Base-by-base conservation (phyloP, 106 monocot species). In the Platanthera guangdongensis region DNA sequence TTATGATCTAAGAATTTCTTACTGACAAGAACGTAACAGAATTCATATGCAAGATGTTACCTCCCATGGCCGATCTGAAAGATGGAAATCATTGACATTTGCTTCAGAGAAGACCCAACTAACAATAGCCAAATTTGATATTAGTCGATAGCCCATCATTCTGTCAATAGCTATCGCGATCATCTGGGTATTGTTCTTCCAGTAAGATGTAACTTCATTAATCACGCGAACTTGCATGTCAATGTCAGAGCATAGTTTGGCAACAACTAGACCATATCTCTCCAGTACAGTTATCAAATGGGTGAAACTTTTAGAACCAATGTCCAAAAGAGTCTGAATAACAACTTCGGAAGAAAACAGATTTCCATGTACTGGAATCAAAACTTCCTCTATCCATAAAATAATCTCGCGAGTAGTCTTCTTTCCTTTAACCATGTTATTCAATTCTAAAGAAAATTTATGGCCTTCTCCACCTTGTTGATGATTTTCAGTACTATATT, bases 221-320 rank as follows among this genome's bases (percentile, higher is more conserved):
- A 97, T 87, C 52, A 97, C 78, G 57, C 57, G 48, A 76, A 87
- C 70, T 83, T 97, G 89, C 45, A 80, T 84, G 69, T 84, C 83
- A 15, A 84, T 80, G 62, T 86, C 83, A 14, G 84, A 65, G 69
- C 89, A 89, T 25, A 97, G 78, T 71, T 79, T 91, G 16, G 81
- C 75, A 79, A 93, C 84, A 16, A 97, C 82, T 80, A 87, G 88
- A 54, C 89, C 89, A 80, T 97, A 97, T 82, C 96, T 85, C 83
- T 97, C 93, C 60, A 97, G 75, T 8, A 97, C 91, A 75, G 91
- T 97, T 47, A 87, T 89, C 63, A 97, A 78, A 88, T 97, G 96
- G 75, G 93, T 97, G 74, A 97, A 97, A 78, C 96, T 97, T 78
- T 97, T 97, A 39, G 93, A 97, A 76, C 96, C 96, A 86, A 97